Evolutionary conservation across 805 yeast genomes (phyloP), one percentile per base, ranked within the genome.

Genomic region (Pichia occidentalis): DNA sequence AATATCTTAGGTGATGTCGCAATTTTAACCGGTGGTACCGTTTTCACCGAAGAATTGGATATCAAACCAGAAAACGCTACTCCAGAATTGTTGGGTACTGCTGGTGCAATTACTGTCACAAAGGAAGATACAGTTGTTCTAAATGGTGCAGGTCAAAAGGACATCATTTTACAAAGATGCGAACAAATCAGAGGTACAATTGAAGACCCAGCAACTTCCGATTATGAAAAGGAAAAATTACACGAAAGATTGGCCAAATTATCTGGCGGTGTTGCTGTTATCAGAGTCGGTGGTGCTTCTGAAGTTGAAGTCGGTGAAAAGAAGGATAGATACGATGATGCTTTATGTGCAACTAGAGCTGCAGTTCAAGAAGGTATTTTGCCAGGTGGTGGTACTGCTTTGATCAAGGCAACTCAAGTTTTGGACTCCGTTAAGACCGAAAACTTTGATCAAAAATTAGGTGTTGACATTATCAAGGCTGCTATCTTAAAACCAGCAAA

Each of bases 301-400:
- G 97, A 92, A 70, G 84, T 92, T 50, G 97, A 92, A 70, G 98
- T 92, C 50, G 94, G 97, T 59, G 98, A 92, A 74, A 92, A 92
- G 92, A 92, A 92, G 73, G 98, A 92, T 65, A 83, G 98, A 68
- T 85, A 87, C 59, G 97, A 92, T 56, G 98, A 92, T 70, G 97
- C 98, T 20, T 75, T 92, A 61, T 90, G 92, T 61, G 97, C 98
- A 40, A 92, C 97, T 37, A 86, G 97, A 67, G 97, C 98, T 42
- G 98, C 98, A 49, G 95, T 92, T 48, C 90, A 90, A 68, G 95
- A 86, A 67, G 98, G 98, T 68, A 87, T 92, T 60, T 75, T 92
- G 51, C 98, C 98, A 59, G 98, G 98, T 70, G 98, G 98, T 64
- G 98, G 98, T 68, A 86, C 97, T 50, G 98, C 98, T 42, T 74